These are phyloP conservation scores for Saccharomyces uvarum DNA, from an alignment of 1,139 yeast genomes.

Conservation along the genomic window DNA sequence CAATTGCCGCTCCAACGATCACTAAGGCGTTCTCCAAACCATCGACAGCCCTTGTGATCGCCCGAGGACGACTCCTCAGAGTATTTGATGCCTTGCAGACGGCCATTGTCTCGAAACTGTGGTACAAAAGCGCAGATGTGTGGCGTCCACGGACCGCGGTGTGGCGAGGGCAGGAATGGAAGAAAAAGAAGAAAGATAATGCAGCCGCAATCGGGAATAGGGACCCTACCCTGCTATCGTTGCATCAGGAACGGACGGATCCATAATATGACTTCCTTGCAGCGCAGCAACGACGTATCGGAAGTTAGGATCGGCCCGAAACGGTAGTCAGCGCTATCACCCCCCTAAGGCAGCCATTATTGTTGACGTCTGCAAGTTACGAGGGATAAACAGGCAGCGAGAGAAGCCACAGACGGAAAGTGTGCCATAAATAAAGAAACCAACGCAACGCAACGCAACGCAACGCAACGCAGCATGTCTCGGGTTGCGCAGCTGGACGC, in stretches of 20 bases:
- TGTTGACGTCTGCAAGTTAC: not conserved
- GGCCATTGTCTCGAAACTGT: not conserved
- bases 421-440: not conserved
- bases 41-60: not conserved
- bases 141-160: not conserved
- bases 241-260: not conserved
- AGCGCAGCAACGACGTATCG: not conserved
- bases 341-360: not conserved
- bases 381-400: not conserved
- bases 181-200: not conserved
- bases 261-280: not conserved
- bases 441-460: not conserved
- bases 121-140: not conserved
- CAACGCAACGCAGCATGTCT: conserved; percentile 5
- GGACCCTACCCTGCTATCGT: not conserved
- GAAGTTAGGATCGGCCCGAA: not conserved
- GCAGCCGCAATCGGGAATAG: not conserved
- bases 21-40: not conserved
- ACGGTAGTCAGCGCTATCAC: not conserved
- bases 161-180: not conserved
- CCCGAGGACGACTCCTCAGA: not conserved
- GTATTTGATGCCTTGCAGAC: not conserved
- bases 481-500: conserved; percentile 23
- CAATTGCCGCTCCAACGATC: not conserved
- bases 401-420: not conserved